Evolutionary conservation across 345 rosid species (phyloP), one percentile per base, ranked within the genome.

Genomic region (Salix suchowensis): DNA sequence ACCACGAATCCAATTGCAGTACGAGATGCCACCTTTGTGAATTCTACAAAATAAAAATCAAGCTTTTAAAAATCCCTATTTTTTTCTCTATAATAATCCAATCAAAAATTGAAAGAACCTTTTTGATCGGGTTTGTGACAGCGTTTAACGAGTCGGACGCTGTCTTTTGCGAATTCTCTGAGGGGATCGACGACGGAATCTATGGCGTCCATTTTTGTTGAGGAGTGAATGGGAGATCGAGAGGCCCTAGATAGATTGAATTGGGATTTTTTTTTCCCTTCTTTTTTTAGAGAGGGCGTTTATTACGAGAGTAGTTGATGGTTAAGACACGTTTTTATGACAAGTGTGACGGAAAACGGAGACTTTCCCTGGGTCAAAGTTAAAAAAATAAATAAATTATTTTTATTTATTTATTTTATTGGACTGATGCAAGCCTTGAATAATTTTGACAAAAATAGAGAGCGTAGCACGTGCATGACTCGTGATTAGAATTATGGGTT

Each of bases 111-210:
- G 12, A 15, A 12, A 26, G 2, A 44, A 87, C 93, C 92, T 74
- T 91, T 89, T 74, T 92, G 92, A 71, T 91, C 97, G 61, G 94
- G 94, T 74, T 90, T 91, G 88, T 91, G 94, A 80, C 94, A 91
- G 18, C 94, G 87, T 88, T 90, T 88, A 74, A 91, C 94, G 72
- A 91, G 92, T 77, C 96, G 92, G 67, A 82, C 77, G 80, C 96
- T 90, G 87, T 88, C 90, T 88, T 89, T 91, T 30, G 92, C 88
- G 79, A 91, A 91, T 40, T 88, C 92, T 79, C 94, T 88, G 78
- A 91, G 88, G 19, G 96, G 96, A 78, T 90, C 90, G 65, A 87
- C 62, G 62, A 84, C 92, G 23, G 88, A 79, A 73, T 91, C 90
- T 5, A 91, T 79, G 71, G 92, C 90, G n/a, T 91, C 94, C 92